phyloP scores from a whole-genome alignment of 768 basidiomycete species.

The Kwoniella sp. region DNA sequence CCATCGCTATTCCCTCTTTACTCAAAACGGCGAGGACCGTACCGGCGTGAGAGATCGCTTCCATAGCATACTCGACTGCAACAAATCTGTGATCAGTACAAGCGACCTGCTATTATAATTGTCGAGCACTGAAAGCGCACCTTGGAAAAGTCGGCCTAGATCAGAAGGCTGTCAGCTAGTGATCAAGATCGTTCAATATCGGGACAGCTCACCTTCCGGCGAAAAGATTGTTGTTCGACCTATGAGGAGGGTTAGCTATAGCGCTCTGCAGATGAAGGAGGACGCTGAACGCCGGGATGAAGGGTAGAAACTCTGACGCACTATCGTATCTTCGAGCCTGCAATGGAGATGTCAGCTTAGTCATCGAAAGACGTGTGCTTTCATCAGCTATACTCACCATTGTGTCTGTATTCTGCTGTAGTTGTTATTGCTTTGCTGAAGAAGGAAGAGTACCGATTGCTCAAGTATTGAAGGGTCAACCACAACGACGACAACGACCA shows the following conservation, averaged over 20 bases:
- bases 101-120: slow-evolving; percentile 7
- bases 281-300: too few relatives aligned
- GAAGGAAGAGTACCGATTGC: too few relatives aligned
- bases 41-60: slow-evolving; percentile 94
- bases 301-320: too few relatives aligned
- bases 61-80: slow-evolving; percentile 98
- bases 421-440: too few relatives aligned
- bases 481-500: not conserved
- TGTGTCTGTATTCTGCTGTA: not conserved
- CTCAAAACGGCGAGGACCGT: slow-evolving; percentile 57
- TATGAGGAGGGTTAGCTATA: slow-evolving; percentile 37
- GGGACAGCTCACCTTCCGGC: slow-evolving; percentile 75
- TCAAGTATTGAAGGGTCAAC: too few relatives aligned
- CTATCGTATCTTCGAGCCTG: slow-evolving; percentile 95
- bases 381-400: not conserved
- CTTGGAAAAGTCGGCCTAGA: slow-evolving; percentile 94
- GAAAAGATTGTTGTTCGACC: slow-evolving; percentile 94
- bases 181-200: not conserved
- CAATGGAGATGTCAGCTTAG: slow-evolving; percentile 15
- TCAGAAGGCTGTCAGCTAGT: slow-evolving; percentile 10
- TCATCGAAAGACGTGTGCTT: not conserved
- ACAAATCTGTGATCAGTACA: not conserved
- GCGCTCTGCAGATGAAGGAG: too few relatives aligned
- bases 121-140: slow-evolving; percentile 60
- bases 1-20: slow-evolving; percentile 57